These are phyloP conservation scores for Boletus mariae DNA, from an alignment of 1,284 basidiomycete species.

Conservation along the genomic window DNA sequence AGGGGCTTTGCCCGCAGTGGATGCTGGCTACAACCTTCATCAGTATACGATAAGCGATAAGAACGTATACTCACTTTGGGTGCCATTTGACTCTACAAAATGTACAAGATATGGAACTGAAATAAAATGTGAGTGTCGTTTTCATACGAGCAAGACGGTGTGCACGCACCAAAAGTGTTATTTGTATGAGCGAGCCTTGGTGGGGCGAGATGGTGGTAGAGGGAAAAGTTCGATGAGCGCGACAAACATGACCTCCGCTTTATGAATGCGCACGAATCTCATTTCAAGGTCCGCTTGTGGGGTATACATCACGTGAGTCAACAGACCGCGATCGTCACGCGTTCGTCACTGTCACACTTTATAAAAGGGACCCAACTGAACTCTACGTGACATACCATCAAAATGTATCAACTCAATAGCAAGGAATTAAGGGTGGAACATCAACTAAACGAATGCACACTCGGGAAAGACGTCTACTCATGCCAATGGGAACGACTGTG, in stretches of 20 bases:
- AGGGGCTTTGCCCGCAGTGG: slow-evolving; percentile 77
- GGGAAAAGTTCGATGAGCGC: slow-evolving; percentile 28
- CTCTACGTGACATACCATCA: neutral
- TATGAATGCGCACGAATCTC: slow-evolving; percentile 32
- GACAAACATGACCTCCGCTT: slow-evolving; percentile 27
- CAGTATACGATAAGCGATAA: slow-evolving; percentile 15
- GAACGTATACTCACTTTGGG: slow-evolving; percentile 26
- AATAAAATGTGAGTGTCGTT: slow-evolving; percentile 13
- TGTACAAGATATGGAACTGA: slow-evolving; percentile 34
- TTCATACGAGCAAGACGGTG: neutral
- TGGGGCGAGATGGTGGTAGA: slow-evolving; percentile 24
- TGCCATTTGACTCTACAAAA: slow-evolving; percentile 32
- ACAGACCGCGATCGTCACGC: slow-evolving; percentile 36
- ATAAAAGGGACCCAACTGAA: slow-evolving; percentile 1
- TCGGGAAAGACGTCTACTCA: neutral
- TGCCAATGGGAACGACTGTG: neutral
- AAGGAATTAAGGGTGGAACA: neutral
- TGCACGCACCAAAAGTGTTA: slow-evolving; percentile 26
- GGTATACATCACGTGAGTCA: slow-evolving; percentile 31
- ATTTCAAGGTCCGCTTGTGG: slow-evolving; percentile 34
- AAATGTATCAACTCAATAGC: neutral
- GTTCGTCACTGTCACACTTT: slow-evolving; percentile 27
- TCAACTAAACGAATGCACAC: slow-evolving; percentile 2
- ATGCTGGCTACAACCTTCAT: slow-evolving; percentile 54
- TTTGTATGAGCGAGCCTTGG: slow-evolving; percentile 16